phyloP scores from a whole-genome alignment of 2,329 filamentous ascomycete species.

The Leptographium radiaticola region DNA sequence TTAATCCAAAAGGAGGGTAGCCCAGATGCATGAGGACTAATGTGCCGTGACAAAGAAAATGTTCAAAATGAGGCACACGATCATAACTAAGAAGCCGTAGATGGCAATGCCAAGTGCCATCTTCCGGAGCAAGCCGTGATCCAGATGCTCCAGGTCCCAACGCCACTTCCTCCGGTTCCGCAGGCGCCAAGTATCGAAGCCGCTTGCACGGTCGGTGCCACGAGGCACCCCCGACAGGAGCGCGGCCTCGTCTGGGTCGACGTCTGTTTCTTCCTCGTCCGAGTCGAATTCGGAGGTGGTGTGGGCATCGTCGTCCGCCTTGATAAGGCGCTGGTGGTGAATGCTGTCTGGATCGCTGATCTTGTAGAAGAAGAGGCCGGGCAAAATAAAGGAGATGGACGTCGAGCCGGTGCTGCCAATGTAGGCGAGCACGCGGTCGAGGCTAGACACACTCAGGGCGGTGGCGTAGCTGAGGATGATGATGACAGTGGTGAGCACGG shows the following conservation, averaged over 20 bases:
- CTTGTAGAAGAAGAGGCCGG: conserved; percentile 96
- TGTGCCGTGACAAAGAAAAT: conserved; percentile 61
- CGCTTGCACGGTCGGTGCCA: conserved; percentile 25
- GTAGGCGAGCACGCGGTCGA: conserved; percentile 87
- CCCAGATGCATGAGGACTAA: conserved; percentile 20
- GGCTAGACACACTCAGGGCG: conserved; percentile 77
- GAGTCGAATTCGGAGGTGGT: conserved; percentile 33
- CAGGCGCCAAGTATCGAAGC: conserved; percentile 19
- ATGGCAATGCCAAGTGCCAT: conserved; percentile 62
- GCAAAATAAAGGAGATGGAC: conserved; percentile 92
- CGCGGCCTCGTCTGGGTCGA: conserved; percentile 18
- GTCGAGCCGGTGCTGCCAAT: conserved; percentile 92
- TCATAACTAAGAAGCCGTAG: conserved; percentile 82
- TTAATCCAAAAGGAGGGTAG: background rate
- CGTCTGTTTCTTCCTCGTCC: conserved; percentile 28
- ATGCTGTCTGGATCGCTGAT: conserved; percentile 82
- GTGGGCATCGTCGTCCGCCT: conserved; percentile 79
- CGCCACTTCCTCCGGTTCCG: conserved; percentile 43
- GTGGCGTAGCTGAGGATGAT: conserved; percentile 75
- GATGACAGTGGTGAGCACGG: conserved; percentile 74
- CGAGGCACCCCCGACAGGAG: conserved; percentile 29
- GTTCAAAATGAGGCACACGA: conserved; percentile 75
- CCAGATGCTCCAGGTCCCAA: conserved; percentile 50
- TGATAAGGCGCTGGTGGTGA: conserved; percentile 74
- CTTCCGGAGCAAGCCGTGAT: conserved; percentile 53